Evolutionary conservation across 768 basidiomycete genomes (phyloP).

Genomic region (Dacryopinax primogenitus): DNA sequence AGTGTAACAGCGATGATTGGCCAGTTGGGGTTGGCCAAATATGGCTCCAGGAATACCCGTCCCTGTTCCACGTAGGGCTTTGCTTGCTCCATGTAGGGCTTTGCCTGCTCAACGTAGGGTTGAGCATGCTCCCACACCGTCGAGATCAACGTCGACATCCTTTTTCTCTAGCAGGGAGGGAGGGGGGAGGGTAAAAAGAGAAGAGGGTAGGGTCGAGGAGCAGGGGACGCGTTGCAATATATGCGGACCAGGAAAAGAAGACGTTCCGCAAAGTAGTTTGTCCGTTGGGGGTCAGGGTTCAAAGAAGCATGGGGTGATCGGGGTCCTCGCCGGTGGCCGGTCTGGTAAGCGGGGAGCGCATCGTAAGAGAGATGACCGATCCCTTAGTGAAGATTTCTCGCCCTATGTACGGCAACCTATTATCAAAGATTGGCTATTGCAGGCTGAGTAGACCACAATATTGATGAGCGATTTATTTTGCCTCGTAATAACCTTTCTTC

Average conservation of each 20-base stretch:
- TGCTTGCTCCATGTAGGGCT: too few species aligned
- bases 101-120: too few species aligned
- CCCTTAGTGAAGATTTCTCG: too few species aligned
- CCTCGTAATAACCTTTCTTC: too few species aligned
- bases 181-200: not conserved
- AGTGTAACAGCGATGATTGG: constrained; percentile 16
- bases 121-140: too few species aligned
- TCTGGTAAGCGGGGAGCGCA: not conserved
- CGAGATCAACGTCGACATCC: too few species aligned
- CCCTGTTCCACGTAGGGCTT: too few species aligned
- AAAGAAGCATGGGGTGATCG: not conserved
- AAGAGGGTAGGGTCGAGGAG: not conserved
- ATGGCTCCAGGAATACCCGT: not conserved
- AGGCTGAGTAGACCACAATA: too few species aligned
- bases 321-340: not conserved
- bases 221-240: not conserved
- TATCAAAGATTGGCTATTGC: not conserved
- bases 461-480: too few species aligned
- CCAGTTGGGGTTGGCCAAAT: not conserved
- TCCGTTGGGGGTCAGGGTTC: not conserved
- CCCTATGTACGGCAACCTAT: too few species aligned
- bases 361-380: too few species aligned
- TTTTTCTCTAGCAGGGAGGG: too few species aligned
- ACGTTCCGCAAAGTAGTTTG: not conserved
- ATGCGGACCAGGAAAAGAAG: not conserved